These are phyloP conservation scores for Penicillium nucicola DNA, from an alignment of 495 filamentous ascomycete species.

Conservation along the genomic window DNA sequence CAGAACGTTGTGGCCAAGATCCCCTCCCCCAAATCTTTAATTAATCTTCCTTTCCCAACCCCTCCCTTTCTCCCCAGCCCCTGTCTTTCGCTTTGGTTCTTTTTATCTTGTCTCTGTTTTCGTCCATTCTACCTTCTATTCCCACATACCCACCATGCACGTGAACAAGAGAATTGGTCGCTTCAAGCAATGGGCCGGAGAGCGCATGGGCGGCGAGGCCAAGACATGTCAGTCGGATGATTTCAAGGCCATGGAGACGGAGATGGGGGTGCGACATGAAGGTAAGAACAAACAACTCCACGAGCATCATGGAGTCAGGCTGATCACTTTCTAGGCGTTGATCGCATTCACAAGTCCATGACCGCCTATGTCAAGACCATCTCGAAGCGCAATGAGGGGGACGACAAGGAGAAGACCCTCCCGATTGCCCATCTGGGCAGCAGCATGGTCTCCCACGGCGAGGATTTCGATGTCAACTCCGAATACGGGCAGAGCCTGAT, in stretches of 20 bases:
- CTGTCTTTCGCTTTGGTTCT: slow-evolving; percentile 5
- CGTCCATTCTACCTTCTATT: slow-evolving; percentile 1
- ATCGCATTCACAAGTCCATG: slow-evolving; percentile 87
- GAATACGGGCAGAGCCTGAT: slow-evolving; percentile 90
- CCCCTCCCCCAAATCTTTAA: not conserved
- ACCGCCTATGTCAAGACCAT: slow-evolving; percentile 86
- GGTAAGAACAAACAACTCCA: slow-evolving; percentile 49
- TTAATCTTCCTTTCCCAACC: slow-evolving; percentile 11
- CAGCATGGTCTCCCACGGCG: slow-evolving; percentile 87
- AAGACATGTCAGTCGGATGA: slow-evolving; percentile 88
- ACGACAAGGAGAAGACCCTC: slow-evolving; percentile 80
- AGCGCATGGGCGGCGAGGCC: slow-evolving; percentile 92
- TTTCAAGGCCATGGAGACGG: slow-evolving; percentile 87
- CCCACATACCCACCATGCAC: slow-evolving; percentile 59
- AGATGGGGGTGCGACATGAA: slow-evolving; percentile 90
- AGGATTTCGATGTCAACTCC: slow-evolving; percentile 88
- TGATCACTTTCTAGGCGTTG: slow-evolving; percentile 62
- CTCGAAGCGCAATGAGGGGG: slow-evolving; percentile 78
- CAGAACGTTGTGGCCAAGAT: slow-evolving; percentile 11
- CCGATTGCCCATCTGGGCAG: slow-evolving; percentile 79
- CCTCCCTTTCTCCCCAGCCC: slow-evolving; percentile 10
- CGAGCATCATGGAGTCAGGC: slow-evolving; percentile 3
- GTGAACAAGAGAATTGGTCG: slow-evolving; percentile 95
- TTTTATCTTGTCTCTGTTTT: slow-evolving; percentile 3
- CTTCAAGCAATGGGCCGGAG: slow-evolving; percentile 97